These are phyloP conservation scores for Pseudogymnoascus sp. DNA, from an alignment of 2,329 filamentous ascomycete genomes.

Conservation along the genomic window DNA sequence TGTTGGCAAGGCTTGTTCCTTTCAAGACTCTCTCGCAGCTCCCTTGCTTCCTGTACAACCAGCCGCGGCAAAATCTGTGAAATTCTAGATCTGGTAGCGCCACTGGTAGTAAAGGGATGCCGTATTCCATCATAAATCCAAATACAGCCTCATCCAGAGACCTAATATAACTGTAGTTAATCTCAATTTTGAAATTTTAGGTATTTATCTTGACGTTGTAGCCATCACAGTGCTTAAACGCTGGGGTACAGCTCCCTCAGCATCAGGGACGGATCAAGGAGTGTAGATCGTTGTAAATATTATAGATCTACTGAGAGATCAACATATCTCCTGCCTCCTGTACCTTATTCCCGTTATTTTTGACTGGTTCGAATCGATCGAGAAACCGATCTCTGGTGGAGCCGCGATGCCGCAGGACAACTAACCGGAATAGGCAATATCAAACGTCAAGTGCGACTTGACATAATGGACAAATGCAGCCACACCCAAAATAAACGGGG, in stretches of 20 bases:
- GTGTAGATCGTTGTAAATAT: background rate
- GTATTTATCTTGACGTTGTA: background rate
- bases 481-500: background rate
- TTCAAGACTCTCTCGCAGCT: background rate
- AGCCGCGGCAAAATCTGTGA: background rate
- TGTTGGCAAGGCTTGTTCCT: background rate
- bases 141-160: background rate
- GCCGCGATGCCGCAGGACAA: background rate
- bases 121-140: background rate
- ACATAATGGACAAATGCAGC: background rate
- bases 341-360: background rate
- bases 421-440: background rate
- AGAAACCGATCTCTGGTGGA: background rate
- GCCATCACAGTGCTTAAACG: background rate
- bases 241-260: background rate
- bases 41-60: background rate
- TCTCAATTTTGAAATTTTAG: background rate
- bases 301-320: background rate
- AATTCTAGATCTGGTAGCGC: background rate
- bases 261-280: background rate
- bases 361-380: background rate
- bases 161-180: background rate
- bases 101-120: background rate
- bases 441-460: background rate
- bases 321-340: background rate